Evolutionary conservation across 2,329 filamentous ascomycete genomes (phyloP), one percentile per base, ranked within the genome.

Genomic region (Exophiala calicioides): DNA sequence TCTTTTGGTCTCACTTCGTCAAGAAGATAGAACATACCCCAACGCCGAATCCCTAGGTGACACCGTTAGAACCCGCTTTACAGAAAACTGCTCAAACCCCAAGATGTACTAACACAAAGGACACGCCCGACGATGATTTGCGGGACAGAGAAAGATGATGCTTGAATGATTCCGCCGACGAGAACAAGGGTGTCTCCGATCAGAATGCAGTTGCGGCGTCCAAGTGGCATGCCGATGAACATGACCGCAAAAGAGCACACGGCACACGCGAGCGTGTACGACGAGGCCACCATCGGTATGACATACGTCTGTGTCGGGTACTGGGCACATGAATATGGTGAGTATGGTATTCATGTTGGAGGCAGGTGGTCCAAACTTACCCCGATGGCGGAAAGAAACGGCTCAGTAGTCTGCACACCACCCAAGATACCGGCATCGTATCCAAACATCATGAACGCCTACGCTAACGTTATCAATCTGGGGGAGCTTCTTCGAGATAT

Each of bases 391-490:
- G 36, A 48, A 38, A 61, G 60, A 47, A 64, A 64, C n/a, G 55
- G 47, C 2, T 43, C 36, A 2, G 62, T 64, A 24, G 52, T 46
- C 7, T 63, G 50, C 13, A 65, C 57, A 36, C 63, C 62, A 32
- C 60, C 63, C 3, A 65, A 47, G 6, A 65, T 72, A 1, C 67
- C 63, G 3, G 81, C 74, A 4, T 90, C 76, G 88, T 88, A 93
- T 16, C 87, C 86, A 80, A 84, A 90, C 65, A 80, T 80, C 33
- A 86, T 74, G 49, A 64, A 65, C 29, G 60, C 62, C 53, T 44
- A 29, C 7, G 19, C 5, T 3, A 5, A 7, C 31, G 15, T 16
- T 8, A 7, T 9, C 7, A 33, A 33, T 7, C 9, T 9, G 8
- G 15, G 31, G 8, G 21, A 18, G n/a, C 16, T 8, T 19, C 4